phyloP scores from a whole-genome alignment of 345 rosid species.

The Ricinus communis region DNA sequence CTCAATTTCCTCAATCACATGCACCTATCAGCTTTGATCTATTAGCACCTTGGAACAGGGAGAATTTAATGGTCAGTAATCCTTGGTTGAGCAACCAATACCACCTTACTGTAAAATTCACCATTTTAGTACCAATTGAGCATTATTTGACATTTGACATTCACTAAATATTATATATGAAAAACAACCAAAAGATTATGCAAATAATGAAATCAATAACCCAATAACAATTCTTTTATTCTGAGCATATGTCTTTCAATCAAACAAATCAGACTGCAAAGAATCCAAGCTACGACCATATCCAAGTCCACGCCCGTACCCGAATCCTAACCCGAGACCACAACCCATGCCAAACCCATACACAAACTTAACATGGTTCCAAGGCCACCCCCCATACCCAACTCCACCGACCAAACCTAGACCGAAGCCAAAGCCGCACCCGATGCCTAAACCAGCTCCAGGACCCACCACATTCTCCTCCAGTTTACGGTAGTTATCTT shows the following conservation, averaged over 20 bases:
- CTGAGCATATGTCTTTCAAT: constrained; percentile 16
- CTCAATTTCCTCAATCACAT: background rate
- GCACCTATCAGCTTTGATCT: background rate
- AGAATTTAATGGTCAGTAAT: background rate
- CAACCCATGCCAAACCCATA: constrained; percentile 57
- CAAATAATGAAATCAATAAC: background rate
- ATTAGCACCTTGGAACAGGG: background rate
- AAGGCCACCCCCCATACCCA: constrained; percentile 42
- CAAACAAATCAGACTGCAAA: background rate
- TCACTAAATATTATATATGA: no score
- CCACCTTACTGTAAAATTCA: no score
- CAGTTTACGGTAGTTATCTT: constrained; percentile 27
- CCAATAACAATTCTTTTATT: constrained; percentile 7
- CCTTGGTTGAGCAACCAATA: background rate
- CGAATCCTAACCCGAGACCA: constrained; percentile 54
- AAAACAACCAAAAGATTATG: background rate
- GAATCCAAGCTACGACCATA: constrained; percentile 44
- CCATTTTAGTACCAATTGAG: no score
- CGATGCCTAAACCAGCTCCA: constrained; percentile 51
- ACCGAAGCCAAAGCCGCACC: constrained; percentile 56
- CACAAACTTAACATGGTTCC: constrained; percentile 41
- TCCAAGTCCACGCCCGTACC: constrained; percentile 58
- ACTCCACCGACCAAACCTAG: constrained; percentile 51
- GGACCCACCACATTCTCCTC: constrained; percentile 45
- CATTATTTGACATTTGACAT: no score